phyloP scores from a whole-genome alignment of 2,329 filamentous ascomycete species.

The Ascochyta pisi region DNA sequence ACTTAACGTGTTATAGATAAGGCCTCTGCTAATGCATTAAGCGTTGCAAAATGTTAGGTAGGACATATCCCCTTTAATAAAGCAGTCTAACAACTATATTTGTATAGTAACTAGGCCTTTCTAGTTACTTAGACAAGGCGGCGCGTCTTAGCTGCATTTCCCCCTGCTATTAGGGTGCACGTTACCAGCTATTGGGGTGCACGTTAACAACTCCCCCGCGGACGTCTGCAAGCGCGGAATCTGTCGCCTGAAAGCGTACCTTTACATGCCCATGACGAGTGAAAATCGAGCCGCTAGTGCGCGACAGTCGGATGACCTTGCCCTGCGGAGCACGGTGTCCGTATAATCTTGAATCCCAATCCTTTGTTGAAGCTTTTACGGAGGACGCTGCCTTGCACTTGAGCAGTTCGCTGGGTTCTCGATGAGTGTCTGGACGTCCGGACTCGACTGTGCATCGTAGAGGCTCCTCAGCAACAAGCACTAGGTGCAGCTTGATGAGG shows the following conservation, averaged over 20 bases:
- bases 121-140: too few relatives aligned
- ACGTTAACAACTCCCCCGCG: too few relatives aligned
- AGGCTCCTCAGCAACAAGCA: conserved; percentile 10
- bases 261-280: conserved; percentile 10
- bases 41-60: too few relatives aligned
- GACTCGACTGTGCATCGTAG: neutral
- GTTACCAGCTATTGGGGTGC: too few relatives aligned
- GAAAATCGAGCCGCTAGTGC: conserved; percentile 13
- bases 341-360: neutral
- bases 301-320: conserved; percentile 5
- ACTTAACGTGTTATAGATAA: too few relatives aligned
- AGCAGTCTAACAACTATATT: too few relatives aligned
- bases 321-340: neutral
- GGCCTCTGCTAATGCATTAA: too few relatives aligned
- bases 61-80: too few relatives aligned
- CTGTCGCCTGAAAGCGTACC: conserved; percentile 11
- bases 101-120: too few relatives aligned
- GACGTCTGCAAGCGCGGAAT: conserved; percentile 11
- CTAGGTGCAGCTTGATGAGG: neutral
- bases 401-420: neutral
- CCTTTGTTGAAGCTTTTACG: neutral
- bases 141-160: too few relatives aligned
- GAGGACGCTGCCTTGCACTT: neutral
- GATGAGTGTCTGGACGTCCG: neutral
- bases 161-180: too few relatives aligned